These are phyloP conservation scores for Krasilnikovozyma curviuscula DNA, from an alignment of 768 basidiomycete genomes.

Conservation along the genomic window DNA sequence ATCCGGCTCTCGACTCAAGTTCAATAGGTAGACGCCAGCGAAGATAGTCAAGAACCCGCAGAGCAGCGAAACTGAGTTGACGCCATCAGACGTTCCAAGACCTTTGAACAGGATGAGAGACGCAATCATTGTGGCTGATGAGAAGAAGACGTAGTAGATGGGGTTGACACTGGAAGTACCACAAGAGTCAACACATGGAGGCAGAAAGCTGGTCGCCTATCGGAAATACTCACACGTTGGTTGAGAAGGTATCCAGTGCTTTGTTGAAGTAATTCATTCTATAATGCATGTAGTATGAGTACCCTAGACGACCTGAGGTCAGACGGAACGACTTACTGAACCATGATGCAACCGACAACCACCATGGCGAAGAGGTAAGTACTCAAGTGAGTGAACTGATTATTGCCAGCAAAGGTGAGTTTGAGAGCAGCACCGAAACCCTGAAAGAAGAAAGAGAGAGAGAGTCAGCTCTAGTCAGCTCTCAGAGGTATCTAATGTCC, in stretches of 20 bases:
- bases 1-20: constrained; percentile 21
- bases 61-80: constrained; percentile 68
- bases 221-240: constrained; percentile 60
- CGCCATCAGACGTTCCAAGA: constrained; percentile 67
- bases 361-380: constrained; percentile 90
- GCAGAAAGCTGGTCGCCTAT: background rate
- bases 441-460: constrained; percentile 11
- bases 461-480: background rate
- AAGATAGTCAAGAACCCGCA: constrained; percentile 83
- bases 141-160: constrained; percentile 94
- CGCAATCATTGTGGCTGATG: constrained; percentile 75
- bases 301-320: background rate
- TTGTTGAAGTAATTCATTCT: constrained; percentile 62
- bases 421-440: constrained; percentile 94
- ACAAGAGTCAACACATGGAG: background rate
- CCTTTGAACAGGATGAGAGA: constrained; percentile 95
- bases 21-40: constrained; percentile 82
- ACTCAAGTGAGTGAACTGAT: constrained; percentile 82
- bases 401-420: constrained; percentile 75
- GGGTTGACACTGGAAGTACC: constrained; percentile 58
- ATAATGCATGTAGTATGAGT: background rate
- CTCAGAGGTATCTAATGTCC: no score
- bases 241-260: constrained; percentile 86
- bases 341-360: constrained; percentile 53
- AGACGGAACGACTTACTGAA: constrained; percentile 20